Conservation (phyloP, 192 early-diverging fungal genomes). For the Rhizophagus sp. region DNA sequence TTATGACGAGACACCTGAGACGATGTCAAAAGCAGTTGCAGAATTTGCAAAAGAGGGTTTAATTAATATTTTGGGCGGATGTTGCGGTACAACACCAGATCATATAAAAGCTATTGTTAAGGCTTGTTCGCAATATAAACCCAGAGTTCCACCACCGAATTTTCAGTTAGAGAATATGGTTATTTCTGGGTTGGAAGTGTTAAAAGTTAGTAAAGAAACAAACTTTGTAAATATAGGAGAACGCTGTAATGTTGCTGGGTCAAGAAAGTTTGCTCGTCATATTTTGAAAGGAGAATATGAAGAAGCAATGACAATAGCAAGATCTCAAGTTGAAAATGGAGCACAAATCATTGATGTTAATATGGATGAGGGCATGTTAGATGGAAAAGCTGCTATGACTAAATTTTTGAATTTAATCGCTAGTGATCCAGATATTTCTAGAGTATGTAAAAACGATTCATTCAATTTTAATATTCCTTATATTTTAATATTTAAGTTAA, state of each 20-base stretch:
- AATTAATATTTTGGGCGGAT: slow-evolving; percentile 94
- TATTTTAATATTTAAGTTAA: not conserved
- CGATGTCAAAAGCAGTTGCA: slow-evolving; percentile 83
- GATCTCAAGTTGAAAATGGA: slow-evolving; percentile 92
- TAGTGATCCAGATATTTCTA: slow-evolving; percentile 91
- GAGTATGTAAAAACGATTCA: slow-evolving; percentile 31
- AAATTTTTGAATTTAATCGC: slow-evolving; percentile 92
- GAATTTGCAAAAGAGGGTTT: slow-evolving; percentile 92
- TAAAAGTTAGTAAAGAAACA: slow-evolving; percentile 76
- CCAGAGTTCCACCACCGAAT: slow-evolving; percentile 75
- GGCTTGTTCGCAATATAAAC: slow-evolving; percentile 69
- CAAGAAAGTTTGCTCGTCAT: slow-evolving; percentile 92
- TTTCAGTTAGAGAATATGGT: slow-evolving; percentile 70
- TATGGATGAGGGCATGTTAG: slow-evolving; percentile 96
- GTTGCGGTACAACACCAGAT: slow-evolving; percentile 94
- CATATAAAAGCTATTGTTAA: slow-evolving; percentile 89
- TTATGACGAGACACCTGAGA: slow-evolving; percentile 87
- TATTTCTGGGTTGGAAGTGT: slow-evolving; percentile 85
- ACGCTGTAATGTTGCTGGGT: slow-evolving; percentile 96
- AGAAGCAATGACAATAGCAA: slow-evolving; percentile 91
- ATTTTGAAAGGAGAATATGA: slow-evolving; percentile 91
- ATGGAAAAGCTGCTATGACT: slow-evolving; percentile 91
- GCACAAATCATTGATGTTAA: slow-evolving; percentile 95
- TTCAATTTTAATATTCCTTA: not conserved
- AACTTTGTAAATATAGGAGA: slow-evolving; percentile 96